Evolutionary conservation across 1,284 basidiomycete species (phyloP), one percentile per base, ranked within the genome.

Genomic region (Anthracocystis walkeri): DNA sequence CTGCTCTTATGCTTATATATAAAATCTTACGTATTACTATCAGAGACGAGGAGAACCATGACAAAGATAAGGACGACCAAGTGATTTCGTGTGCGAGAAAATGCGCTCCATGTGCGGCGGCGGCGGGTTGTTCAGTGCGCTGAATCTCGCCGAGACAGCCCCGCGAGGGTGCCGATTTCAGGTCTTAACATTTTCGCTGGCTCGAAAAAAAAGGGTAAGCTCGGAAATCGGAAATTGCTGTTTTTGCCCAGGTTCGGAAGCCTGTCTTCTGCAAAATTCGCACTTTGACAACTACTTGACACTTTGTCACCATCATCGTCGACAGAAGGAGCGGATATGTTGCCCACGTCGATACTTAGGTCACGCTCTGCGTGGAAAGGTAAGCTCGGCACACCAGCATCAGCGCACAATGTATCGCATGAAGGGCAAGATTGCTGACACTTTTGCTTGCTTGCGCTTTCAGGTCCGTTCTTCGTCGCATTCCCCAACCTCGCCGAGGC

Each of bases 401-500:
- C 27, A 7, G n/a, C n/a, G n/a, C n/a, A n/a, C 14, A 5, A 35
- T 3, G 20, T 20, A 7, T 11, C 35, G 38, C 58, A 33, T 57
- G 29, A 33, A 49, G 3, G 7, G 5, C 11, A 27, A 21, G 25
- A 29, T 16, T n/a, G 48, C 50, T 40, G 20, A 31, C 40, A 3
- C 23, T 25, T 7, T 33, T 14, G 21, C 41, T 21, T 23, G 25
- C 38, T 21, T 46, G 48, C 33, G 20, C 7, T 44, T 41, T 20
- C 74, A 77, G 95, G 95, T 7, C 95, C 95, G 21, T 97, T 91
- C 87, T 97, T 98, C 82, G 93, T 96, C 57, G 90, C 95, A 16
- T 97, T 98, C 86, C 93, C 94, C 8, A 94, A 94, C 82, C 88
- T 98, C 69, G 89, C 91, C 45, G 90, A 95, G 59, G 92, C 95